Evolutionary conservation across 1,139 yeast species (phyloP).

Genomic region (Suhomyces atakaporum): DNA sequence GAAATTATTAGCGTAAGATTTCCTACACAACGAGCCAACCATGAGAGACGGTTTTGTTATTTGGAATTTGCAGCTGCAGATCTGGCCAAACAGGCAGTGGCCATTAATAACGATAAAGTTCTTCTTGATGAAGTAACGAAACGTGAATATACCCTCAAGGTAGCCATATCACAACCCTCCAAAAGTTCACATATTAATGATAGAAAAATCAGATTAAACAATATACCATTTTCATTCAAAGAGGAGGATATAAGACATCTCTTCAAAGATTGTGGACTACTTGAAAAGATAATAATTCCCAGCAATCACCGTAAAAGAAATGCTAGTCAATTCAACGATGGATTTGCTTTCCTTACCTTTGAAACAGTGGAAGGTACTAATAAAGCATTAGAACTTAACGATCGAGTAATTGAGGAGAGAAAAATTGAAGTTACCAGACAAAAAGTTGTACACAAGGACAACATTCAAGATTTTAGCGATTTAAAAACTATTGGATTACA

Average conservation of each 20-base stretch:
- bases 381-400: slow-evolving; percentile 42
- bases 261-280: slow-evolving; percentile 33
- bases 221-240: slow-evolving; percentile 45
- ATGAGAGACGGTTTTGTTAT: slow-evolving; percentile 71
- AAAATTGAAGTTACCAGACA: slow-evolving; percentile 43
- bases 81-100: slow-evolving; percentile 52
- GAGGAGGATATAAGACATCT: slow-evolving; percentile 28
- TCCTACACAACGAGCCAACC: slow-evolving; percentile 61
- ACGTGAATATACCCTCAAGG: slow-evolving; percentile 43
- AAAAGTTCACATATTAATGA: slow-evolving; percentile 50
- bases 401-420: slow-evolving; percentile 40
- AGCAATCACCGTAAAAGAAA: slow-evolving; percentile 30
- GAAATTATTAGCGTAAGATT: slow-evolving; percentile 57
- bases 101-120: slow-evolving; percentile 40
- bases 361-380: slow-evolving; percentile 37
- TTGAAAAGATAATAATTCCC: slow-evolving; percentile 57
- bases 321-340: slow-evolving; percentile 36
- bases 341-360: slow-evolving; percentile 60
- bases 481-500: slow-evolving; percentile 42
- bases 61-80: slow-evolving; percentile 54
- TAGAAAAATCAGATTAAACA: slow-evolving; percentile 55
- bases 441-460: slow-evolving; percentile 22
- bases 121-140: slow-evolving; percentile 23
- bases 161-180: slow-evolving; percentile 58
- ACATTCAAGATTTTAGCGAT: slow-evolving; percentile 28